Evolutionary conservation across 1,139 yeast species (phyloP), one percentile per base, ranked within the genome.

Genomic region (Eremothecium cymbalariae): DNA sequence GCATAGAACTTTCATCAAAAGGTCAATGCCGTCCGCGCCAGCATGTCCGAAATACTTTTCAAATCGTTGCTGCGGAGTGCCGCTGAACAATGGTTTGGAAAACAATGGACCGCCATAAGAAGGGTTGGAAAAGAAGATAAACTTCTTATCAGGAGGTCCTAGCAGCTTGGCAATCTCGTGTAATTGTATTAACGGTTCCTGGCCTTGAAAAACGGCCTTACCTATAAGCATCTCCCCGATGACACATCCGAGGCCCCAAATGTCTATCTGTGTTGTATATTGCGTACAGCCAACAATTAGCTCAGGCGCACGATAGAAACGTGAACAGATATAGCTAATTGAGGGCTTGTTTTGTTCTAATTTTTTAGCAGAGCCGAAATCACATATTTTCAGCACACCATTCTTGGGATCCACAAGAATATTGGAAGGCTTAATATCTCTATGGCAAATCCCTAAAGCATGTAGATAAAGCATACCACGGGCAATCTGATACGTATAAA

Each of bases 221-320:
- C 90, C 88, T 50, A 80, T 66, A 44, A 79, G 70, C 88, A 82
- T 80, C 57, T 82, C 93, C 13, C 90, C 90, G 45, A 81, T 64
- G 7, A 81, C 90, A 65, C 94, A 82, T 1, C 94, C 94, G 37
- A 80, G 64, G 1, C 90, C 90, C 94, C 94, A 82, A 40, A 80
- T 74, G 55, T 82, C 94, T 40, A 82, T 80, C 51, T 79, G 81
- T 6, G 90, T 79, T 2, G 86, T 71, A 53, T 82, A 82, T 33
- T 74, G 65, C 26, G 81, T 72, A 50, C 85, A 79, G 1, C 90
- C 94, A 41, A 81, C 75, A 50, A 81, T 79, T 43, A 81, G 63
- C 57, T 81, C 94, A 1, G 94, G 94, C 3, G 93, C 90, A 54
- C 93, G 69, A 57, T 81, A 81, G 55, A 78, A 81, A 51, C 93